Evolutionary conservation across 1,284 basidiomycete genomes (phyloP).

Genomic region (Puccinia novopanici): DNA sequence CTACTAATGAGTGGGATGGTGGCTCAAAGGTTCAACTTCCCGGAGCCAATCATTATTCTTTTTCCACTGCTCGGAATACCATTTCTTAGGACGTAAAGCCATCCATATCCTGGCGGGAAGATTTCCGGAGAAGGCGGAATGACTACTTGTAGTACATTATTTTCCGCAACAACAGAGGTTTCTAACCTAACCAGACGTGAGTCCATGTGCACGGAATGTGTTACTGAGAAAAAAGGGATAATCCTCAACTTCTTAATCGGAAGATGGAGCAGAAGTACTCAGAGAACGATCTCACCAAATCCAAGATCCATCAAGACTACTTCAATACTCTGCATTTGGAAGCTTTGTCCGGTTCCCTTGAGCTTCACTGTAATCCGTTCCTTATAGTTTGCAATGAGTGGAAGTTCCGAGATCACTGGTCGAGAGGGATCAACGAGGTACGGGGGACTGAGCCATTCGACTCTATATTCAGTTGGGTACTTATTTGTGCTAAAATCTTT

Average conservation of each 20-base stretch:
- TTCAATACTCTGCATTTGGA: constrained; percentile 2
- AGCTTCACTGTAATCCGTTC: neutral
- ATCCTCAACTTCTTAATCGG: neutral
- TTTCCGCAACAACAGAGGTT: neutral
- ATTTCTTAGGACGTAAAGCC: constrained; percentile 27
- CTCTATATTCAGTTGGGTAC: constrained; percentile 76
- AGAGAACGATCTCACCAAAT: constrained; percentile 23
- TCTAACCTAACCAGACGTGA: constrained; percentile 22
- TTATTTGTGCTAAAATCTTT: constrained; percentile 69
- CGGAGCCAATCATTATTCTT: constrained; percentile 37
- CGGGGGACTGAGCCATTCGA: constrained; percentile 67
- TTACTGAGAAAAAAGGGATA: constrained; percentile 4
- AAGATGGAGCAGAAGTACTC: neutral
- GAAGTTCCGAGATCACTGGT: constrained; percentile 17
- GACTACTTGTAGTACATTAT: neutral
- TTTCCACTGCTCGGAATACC: constrained; percentile 29
- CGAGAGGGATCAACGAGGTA: constrained; percentile 11
- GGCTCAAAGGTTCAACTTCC: constrained; percentile 14
- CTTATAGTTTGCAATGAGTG: constrained; percentile 12
- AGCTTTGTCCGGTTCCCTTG: neutral
- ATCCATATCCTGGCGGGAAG: constrained; percentile 43
- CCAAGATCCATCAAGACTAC: constrained; percentile 35
- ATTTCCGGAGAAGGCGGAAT: constrained; percentile 21
- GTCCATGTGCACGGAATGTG: constrained; percentile 31
- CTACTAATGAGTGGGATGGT: neutral